phyloP scores from a whole-genome alignment of 2,329 filamentous ascomycete species.

The Rosellinia necatrix region DNA sequence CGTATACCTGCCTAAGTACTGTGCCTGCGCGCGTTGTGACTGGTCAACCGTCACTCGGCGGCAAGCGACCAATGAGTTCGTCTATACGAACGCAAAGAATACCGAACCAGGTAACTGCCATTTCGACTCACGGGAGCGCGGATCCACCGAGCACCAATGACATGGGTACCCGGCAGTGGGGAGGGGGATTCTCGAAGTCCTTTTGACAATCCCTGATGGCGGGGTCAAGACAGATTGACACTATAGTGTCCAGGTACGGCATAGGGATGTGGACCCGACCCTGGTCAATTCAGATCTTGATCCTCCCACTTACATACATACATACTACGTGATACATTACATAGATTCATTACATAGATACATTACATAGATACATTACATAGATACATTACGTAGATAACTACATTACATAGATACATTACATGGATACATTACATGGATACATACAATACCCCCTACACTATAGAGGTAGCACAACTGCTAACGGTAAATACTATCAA shows the following conservation, averaged over 20 bases:
- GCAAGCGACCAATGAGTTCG: conserved; percentile 7
- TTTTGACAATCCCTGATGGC: neutral
- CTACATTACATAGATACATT: too few relatives aligned
- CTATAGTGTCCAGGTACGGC: neutral
- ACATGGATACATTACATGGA: too few relatives aligned
- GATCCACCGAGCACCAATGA: conserved; percentile 2
- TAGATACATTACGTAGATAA: too few relatives aligned
- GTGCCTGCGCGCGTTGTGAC: neutral
- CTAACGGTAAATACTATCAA: too few relatives aligned
- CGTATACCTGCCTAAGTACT: neutral
- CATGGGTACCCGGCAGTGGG: neutral
- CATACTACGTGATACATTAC: too few relatives aligned
- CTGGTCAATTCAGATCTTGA: conserved; percentile 11
- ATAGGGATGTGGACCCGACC: conserved; percentile 4
- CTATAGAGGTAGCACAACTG: too few relatives aligned
- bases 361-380: too few relatives aligned
- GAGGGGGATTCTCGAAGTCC: too few relatives aligned
- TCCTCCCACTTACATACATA: neutral
- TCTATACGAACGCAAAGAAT: conserved; percentile 18
- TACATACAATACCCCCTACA: too few relatives aligned
- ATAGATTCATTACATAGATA: too few relatives aligned
- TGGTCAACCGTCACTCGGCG: neutral
- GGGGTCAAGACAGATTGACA: too few relatives aligned
- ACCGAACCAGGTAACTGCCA: conserved; percentile 23
- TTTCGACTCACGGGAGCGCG: conserved; percentile 7